Base-by-base conservation (phyloP, 2,329 filamentous ascomycete genomes). In the Cadophora sp. region DNA sequence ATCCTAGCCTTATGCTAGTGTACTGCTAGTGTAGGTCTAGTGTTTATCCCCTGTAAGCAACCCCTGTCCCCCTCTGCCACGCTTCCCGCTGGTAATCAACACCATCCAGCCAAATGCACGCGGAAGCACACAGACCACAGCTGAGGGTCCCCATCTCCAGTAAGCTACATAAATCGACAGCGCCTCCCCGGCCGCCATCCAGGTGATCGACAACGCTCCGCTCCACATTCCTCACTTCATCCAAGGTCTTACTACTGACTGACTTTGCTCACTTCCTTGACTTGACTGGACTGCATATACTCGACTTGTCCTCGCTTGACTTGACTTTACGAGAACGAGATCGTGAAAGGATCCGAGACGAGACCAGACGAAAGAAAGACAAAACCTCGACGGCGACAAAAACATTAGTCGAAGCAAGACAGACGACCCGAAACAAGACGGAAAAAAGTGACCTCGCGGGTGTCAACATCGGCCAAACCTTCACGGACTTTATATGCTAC, bases 121-220 rank as follows among this genome's bases (percentile, higher is more conserved):
- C 56, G 37, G 29, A 46, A 62, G n/a, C 62, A 69, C 73, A 73
- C 73, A 71, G 71, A 71, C 73, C 75, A 73, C 60, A 51, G 59
- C 56, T 61, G 56, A 61, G 48, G n/a, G 43, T 62, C 68, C 66
- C 60, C 51, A 75, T 68, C 63, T 69, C 75, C 71, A 75, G 74
- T 74, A 74, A 75, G 74, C 73, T 77, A 76, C 73, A 76, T 77
- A 77, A 75, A 76, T 72, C 69, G 69, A 71, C 68, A 75, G 74
- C 73, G 74, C 75, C 76, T 77, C 74, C 75, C 77, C 77, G 76
- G 74, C 76, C 75, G 78, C 76, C 76, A 77, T 77, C 74, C 73
- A 79, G 73, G 76, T 77, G 79, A 80, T 80, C 79, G 78, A 77
- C 64, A 56, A 55, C 79, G 73, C 75, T 59, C 56, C 56, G 34